Percentiles rank a stretch among this genome's conserved stretches.
phyloP scores from a whole-genome alignment of 2,329 filamentous ascomycete species.

The Mollisia scopiformis region DNA sequence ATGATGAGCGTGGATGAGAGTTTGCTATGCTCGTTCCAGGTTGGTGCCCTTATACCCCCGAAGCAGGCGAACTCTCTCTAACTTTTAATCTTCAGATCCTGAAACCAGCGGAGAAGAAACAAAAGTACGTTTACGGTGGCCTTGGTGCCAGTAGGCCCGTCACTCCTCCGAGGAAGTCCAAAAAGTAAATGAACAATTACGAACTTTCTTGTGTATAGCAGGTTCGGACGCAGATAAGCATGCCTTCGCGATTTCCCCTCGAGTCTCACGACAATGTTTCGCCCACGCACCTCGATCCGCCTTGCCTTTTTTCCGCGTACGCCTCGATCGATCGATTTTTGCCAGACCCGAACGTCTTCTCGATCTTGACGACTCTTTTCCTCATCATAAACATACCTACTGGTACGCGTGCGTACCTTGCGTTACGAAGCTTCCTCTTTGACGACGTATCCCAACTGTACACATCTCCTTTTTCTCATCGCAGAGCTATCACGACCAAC shows the following conservation, averaged over 20 bases:
- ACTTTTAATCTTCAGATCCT: slow-evolving; percentile 67
- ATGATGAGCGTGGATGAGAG: slow-evolving; percentile 99
- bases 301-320: slow-evolving; percentile 19
- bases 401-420: slow-evolving; percentile 26
- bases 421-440: slow-evolving; percentile 21
- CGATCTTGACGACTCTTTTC: slow-evolving; percentile 24
- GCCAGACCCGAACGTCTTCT: slow-evolving; percentile 21
- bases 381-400: slow-evolving; percentile 35
- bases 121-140: slow-evolving; percentile 93
- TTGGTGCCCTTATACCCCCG: slow-evolving; percentile 40
- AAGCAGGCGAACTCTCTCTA: slow-evolving; percentile 17
- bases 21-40: slow-evolving; percentile 98
- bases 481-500: slow-evolving; percentile 26
- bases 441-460: slow-evolving; percentile 27
- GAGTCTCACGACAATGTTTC: slow-evolving; percentile 31
- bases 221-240: slow-evolving; percentile 91
- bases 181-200: slow-evolving; percentile 65
- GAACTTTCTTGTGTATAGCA: slow-evolving; percentile 75
- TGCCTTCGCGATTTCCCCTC: slow-evolving; percentile 30
- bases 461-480: slow-evolving; percentile 28
- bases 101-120: slow-evolving; percentile 99
- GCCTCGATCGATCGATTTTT: slow-evolving; percentile 24
- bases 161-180: slow-evolving; percentile 72
- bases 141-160: slow-evolving; percentile 71
- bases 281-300: slow-evolving; percentile 27